phyloP scores from a whole-genome alignment of 345 rosid genomes.

The Kandelia obovata region DNA sequence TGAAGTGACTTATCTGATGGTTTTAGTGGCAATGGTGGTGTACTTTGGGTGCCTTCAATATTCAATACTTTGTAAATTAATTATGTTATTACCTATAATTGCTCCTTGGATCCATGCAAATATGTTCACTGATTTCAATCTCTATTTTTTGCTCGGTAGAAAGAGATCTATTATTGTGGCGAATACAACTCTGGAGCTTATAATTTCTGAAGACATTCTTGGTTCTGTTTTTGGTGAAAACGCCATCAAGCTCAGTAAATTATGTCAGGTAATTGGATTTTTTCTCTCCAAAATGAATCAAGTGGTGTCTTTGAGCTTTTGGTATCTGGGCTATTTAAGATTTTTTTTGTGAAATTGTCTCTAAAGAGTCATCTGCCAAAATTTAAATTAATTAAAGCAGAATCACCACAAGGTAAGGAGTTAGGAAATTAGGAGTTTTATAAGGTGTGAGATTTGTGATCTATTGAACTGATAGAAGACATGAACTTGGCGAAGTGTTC shows the following conservation, averaged over 20 bases:
- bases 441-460: background rate
- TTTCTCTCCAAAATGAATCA: background rate
- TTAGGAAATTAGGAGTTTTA: background rate
- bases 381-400: background rate
- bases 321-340: background rate
- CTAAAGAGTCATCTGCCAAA: background rate
- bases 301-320: background rate
- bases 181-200: constrained; percentile 10
- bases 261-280: constrained; percentile 18
- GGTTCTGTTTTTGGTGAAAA: constrained; percentile 17
- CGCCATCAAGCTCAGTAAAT: constrained; percentile 16
- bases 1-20: no score
- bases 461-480: background rate
- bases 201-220: constrained; percentile 15
- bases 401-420: background rate
- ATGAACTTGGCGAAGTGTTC: background rate
- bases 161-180: constrained; percentile 10
- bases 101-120: background rate
- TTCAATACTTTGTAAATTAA: no score
- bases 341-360: background rate
- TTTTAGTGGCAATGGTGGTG: no score
- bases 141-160: background rate
- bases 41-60: no score
- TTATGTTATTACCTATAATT: background rate
- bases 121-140: background rate